These are phyloP conservation scores for Tillandsia fasciculata DNA, from an alignment of 176 grass and related monocot species.

Conservation along the genomic window DNA sequence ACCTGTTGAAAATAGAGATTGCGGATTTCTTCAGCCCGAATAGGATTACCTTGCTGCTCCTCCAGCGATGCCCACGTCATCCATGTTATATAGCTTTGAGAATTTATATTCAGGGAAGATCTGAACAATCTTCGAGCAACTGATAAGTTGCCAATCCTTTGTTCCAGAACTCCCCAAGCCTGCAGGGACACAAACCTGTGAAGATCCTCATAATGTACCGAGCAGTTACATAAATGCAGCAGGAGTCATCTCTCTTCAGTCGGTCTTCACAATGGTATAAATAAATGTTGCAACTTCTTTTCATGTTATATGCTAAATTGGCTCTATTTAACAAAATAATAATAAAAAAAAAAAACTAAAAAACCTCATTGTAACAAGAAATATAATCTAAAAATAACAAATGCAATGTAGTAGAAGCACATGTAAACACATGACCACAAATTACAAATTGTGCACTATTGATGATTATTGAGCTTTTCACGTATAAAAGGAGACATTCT, in stretches of 20 bases:
- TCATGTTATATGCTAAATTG: neutral
- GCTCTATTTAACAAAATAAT: neutral
- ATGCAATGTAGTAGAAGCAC: neutral
- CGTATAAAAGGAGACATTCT: constrained; percentile 10
- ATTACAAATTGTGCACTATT: neutral
- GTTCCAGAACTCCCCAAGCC: constrained; percentile 95
- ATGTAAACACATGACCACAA: neutral
- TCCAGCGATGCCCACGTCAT: constrained; percentile 87
- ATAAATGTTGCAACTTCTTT: neutral
- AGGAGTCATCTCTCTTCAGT: neutral
- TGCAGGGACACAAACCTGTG: constrained; percentile 19
- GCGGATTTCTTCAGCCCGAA: constrained; percentile 89
- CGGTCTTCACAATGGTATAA: neutral
- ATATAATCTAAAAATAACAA: neutral
- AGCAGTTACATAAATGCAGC: neutral
- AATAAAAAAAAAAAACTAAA: neutral
- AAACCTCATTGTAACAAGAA: too few species aligned
- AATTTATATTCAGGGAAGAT: constrained; percentile 86
- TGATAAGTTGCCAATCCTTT: constrained; percentile 69
- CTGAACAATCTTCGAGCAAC: constrained; percentile 77
- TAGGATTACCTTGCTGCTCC: constrained; percentile 61
- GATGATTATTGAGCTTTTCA: neutral
- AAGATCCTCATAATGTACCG: neutral
- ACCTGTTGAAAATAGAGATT: constrained; percentile 94
- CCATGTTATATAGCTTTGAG: constrained; percentile 97